Percentiles rank a stretch among this genome's conserved stretches.
phyloP scores from a whole-genome alignment of 2,329 filamentous ascomycete genomes.

The Apiospora kogelbergensis region DNA sequence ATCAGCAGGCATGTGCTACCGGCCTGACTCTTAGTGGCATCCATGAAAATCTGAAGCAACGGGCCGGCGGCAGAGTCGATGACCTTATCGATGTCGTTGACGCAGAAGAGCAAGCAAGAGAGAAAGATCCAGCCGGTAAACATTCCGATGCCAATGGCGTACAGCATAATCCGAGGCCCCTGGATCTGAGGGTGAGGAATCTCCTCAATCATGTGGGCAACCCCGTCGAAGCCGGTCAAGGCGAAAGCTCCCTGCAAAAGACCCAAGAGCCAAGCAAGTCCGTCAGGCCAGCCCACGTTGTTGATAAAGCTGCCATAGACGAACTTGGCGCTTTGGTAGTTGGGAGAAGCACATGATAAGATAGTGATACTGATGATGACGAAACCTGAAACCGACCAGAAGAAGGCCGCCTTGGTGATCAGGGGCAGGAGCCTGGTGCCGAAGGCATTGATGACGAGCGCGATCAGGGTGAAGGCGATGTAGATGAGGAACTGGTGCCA shows the following conservation, averaged over 20 bases:
- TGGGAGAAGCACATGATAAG: constrained; percentile 63
- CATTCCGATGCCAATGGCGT: constrained; percentile 62
- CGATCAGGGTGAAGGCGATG: constrained; percentile 60
- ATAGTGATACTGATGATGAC: constrained; percentile 69
- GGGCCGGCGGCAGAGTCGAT: constrained; percentile 57
- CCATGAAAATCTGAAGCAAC: constrained; percentile 60
- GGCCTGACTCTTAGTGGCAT: constrained; percentile 60
- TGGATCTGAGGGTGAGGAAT: constrained; percentile 47
- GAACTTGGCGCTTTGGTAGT: constrained; percentile 63
- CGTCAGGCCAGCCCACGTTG: constrained; percentile 67
- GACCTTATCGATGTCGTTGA: constrained; percentile 55
- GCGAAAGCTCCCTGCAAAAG: constrained; percentile 52
- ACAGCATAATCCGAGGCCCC: constrained; percentile 38
- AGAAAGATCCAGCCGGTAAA: constrained; percentile 64
- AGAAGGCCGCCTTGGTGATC: constrained; percentile 68
- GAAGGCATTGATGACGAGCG: constrained; percentile 66
- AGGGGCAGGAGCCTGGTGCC: constrained; percentile 60
- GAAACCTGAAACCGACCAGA: constrained; percentile 71
- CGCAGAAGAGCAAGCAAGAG: constrained; percentile 62
- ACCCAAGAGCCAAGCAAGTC: constrained; percentile 58
- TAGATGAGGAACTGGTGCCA: constrained; percentile 79
- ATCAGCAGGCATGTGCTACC: constrained; percentile 66
- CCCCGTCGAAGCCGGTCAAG: constrained; percentile 53
- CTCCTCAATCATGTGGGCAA: constrained; percentile 57
- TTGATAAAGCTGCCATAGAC: constrained; percentile 71